Base-by-base conservation (phyloP, 768 basidiomycete genomes). In the Tubosaeta sp. region DNA sequence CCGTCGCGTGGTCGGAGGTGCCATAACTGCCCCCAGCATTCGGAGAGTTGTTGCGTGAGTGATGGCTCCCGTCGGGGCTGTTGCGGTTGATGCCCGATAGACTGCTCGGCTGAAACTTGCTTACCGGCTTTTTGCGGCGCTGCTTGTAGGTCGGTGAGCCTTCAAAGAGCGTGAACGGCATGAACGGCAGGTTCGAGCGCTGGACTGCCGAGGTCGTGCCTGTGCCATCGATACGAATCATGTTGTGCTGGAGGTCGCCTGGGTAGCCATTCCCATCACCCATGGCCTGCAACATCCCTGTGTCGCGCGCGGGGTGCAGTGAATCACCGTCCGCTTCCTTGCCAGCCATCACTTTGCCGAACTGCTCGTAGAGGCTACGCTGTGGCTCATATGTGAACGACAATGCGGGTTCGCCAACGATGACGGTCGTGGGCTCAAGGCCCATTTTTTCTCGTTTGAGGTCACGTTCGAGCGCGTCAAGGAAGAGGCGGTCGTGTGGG, bases 381-480 rank as follows among this genome's bases (percentile, higher is more conserved):
- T 86, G 88, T 12, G 88, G 80, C 65, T 97, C 92, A 69, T 94
- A 97, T 27, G 80, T 82, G 75, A 97, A 95, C 16, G 88, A 91
- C 17, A 84, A 70, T 1, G 92, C 93, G 11, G 94, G 94, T 69
- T 95, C 94, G 50, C 91, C 83, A 8, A 73, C 66, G 27, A 84
- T 73, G 42, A 69, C 77, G 2, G 94, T 95, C 2, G 95, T 95
- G 1, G 93, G 80, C 65, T 93, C 91, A 38, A 81, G 76, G 1
- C 90, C 89, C 76, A 88, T 86, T 72, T 94, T 95, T 71, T 97
- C 95, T 31, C 95, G 83, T 74, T 95, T 97, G 51, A 97, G 82
- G 68, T 97, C 95, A 44, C 95, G 87, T 68, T 97, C 95, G 44
- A 97, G 82, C 17, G 95, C 95, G 65, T 97, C 95, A 48, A 97